Evolutionary conservation across 1,284 basidiomycete species (phyloP), one percentile per base, ranked within the genome.

Genomic region (Rhodotorula sp.): DNA sequence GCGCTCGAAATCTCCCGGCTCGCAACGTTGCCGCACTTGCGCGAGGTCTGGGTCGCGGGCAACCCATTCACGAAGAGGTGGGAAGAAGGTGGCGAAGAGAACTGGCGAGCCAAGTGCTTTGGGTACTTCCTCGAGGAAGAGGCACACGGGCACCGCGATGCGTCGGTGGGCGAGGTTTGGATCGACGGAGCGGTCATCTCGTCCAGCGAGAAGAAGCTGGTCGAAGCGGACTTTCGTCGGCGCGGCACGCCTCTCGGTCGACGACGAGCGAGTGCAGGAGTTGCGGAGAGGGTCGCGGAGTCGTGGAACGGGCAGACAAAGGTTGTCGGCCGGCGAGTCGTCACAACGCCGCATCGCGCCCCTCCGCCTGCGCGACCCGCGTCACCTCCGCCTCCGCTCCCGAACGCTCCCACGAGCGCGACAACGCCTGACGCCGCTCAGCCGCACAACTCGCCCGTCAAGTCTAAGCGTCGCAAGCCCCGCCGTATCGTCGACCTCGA

Each of bases 1-100:
- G 86, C 86, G 48, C 87, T 87, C 20, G 95, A 99, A 80, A 84
- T 98, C 2, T 90, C 92, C 2, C 84, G 95, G 32, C 83, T 99
- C 27, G 88, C 91, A 0, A 84, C 86, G 9, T 82, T 97, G 48
- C 90, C 91, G 13, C 85, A 89, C 74, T 85, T 96, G 67, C 75
- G 82, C 13, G 88, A 91, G 74, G 83, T 96, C 1, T 92, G 88
- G 86, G 83, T 92, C 24, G 86, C 89, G 64, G 89, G 87, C 4
- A 96, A 96, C 77, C 90, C 89, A 0, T 86, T 94, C 68, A 82
- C 85, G 39, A 15, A 52, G 24, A 36, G 39, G n/a, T 15, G 49
- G 8, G 48, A 48, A 1, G 68, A 63, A 22, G 72, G 70, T 24
- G 71, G 76, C 22, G 77, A 70, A 59, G 74, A 68, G 34, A 39